Conservation (phyloP, 148 eudicot genomes). For the Selenicereus undatus region DNA sequence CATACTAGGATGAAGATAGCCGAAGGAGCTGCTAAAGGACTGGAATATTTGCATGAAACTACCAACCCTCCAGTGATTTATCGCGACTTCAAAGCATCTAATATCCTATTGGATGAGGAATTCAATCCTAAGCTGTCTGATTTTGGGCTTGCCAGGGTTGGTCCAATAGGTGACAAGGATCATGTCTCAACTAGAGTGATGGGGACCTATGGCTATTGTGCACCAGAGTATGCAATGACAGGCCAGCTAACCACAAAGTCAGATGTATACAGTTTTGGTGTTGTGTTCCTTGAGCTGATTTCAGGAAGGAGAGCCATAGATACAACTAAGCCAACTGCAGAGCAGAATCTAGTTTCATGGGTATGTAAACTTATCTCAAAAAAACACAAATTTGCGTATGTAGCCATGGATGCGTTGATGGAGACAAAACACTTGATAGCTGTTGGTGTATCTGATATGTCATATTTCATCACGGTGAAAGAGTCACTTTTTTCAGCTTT, state of each 20-base stretch:
- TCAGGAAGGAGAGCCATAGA: conserved; percentile 72
- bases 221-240: conserved; percentile 70
- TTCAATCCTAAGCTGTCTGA: conserved; percentile 68
- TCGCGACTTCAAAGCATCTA: conserved; percentile 74
- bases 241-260: conserved; percentile 65
- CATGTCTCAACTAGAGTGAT: conserved; percentile 79
- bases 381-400: neutral
- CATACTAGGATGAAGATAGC: conserved; percentile 72
- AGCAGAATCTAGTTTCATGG: conserved; percentile 64
- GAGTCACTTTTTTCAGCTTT: neutral
- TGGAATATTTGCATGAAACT: conserved; percentile 60
- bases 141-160: conserved; percentile 63
- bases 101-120: conserved; percentile 60
- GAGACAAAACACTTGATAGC: no score
- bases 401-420: neutral
- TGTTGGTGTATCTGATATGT: neutral
- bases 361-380: conserved; percentile 32
- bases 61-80: conserved; percentile 63
- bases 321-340: conserved; percentile 47
- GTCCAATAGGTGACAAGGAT: conserved; percentile 59
- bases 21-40: conserved; percentile 68
- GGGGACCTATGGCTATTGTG: conserved; percentile 79
- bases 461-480: neutral
- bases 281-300: conserved; percentile 71
- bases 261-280: conserved; percentile 77